Evolutionary conservation across 2,329 filamentous ascomycete genomes (phyloP).

Genomic region (Cladosporium phlei): DNA sequence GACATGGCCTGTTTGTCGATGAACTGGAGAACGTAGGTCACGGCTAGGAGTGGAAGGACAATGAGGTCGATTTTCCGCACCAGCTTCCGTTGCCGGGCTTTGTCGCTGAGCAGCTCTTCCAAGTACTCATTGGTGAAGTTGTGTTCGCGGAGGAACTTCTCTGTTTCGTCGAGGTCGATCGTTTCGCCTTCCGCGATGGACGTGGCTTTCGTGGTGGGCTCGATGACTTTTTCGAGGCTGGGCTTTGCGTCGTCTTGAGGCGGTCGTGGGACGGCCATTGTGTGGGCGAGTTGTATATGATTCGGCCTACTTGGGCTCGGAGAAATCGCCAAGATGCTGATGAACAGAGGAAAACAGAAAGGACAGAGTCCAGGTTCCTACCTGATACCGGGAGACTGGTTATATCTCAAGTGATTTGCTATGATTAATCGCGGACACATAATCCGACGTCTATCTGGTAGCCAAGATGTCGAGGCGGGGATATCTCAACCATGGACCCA

Average conservation of each 20-base stretch:
- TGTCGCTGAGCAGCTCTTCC: slow-evolving; percentile 43
- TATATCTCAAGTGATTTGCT: background rate
- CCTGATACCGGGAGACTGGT: background rate
- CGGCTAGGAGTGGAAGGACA: slow-evolving; percentile 49
- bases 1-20: slow-evolving; percentile 48
- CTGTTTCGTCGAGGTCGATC: slow-evolving; percentile 44
- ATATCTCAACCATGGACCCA: slow-evolving; percentile 1
- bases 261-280: background rate
- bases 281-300: no score
- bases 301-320: no score
- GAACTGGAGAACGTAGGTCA: slow-evolving; percentile 47
- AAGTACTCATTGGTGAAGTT: slow-evolving; percentile 42
- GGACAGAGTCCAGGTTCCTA: background rate
- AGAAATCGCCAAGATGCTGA: no score
- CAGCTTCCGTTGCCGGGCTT: slow-evolving; percentile 29
- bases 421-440: background rate
- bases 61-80: slow-evolving; percentile 47
- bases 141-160: slow-evolving; percentile 47
- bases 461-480: slow-evolving; percentile 1
- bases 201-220: slow-evolving; percentile 5
- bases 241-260: slow-evolving; percentile 4
- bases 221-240: slow-evolving; percentile 8
- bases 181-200: slow-evolving; percentile 29
- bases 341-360: background rate
- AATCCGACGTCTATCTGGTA: background rate